Evolutionary conservation across 2,329 filamentous ascomycete species (phyloP).

Genomic region (Neurospora sp.): DNA sequence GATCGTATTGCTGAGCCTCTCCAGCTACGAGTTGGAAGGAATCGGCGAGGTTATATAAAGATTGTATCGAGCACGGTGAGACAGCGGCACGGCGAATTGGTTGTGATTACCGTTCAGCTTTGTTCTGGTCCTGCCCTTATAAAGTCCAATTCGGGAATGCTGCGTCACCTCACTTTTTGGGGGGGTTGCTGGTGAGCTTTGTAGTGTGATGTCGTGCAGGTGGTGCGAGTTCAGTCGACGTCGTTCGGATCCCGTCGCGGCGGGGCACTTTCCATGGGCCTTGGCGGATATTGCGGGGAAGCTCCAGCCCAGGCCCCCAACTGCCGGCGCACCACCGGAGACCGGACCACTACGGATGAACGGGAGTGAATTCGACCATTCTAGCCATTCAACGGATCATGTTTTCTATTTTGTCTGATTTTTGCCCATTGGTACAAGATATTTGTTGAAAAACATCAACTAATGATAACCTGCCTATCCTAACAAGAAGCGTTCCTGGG

Average conservation of each 20-base stretch:
- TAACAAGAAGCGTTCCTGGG: neutral
- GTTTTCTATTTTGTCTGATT: neutral
- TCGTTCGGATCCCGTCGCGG: neutral
- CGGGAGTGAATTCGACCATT: neutral
- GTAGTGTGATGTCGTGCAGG: neutral
- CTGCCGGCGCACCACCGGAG: neutral
- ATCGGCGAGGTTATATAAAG: neutral
- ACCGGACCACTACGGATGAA: neutral
- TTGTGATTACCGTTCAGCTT: neutral
- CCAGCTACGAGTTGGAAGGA: neutral
- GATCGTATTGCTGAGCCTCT: neutral
- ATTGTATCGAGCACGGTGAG: neutral
- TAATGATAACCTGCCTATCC: neutral
- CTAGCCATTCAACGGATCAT: neutral
- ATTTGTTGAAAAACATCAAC: neutral
- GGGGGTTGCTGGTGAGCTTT: neutral
- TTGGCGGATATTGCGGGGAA: neutral
- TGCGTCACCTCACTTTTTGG: neutral
- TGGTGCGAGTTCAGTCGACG: neutral
- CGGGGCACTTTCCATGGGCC: neutral
- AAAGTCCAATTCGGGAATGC: neutral
- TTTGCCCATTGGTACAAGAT: neutral
- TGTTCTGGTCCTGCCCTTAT: neutral
- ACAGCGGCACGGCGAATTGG: neutral
- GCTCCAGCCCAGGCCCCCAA: neutral